A percentile compares a stretch with the other conserved stretches of the same genome.
Conservation (phyloP, 1,284 basidiomycete genomes). For the Pascua guehoae region DNA sequence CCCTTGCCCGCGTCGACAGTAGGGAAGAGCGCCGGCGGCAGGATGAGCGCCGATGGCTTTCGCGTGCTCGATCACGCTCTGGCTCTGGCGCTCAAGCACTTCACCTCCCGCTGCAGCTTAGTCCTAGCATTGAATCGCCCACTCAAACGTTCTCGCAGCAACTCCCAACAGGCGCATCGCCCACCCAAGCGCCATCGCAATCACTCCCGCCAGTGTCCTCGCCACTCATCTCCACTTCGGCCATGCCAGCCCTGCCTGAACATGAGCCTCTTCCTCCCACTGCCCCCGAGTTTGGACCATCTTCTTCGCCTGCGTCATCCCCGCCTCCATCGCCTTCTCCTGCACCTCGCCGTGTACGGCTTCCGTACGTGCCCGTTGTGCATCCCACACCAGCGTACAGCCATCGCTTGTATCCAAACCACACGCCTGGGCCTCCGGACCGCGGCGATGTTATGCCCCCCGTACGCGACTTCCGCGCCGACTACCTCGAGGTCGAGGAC, state of each 20-base stretch:
- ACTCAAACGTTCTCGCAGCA: background rate
- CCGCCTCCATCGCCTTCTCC: background rate
- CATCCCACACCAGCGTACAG: conserved; percentile 35
- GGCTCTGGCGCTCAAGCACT: background rate
- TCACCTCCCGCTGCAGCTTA: background rate
- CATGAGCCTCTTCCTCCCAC: background rate
- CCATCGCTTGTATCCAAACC: conserved; percentile 41
- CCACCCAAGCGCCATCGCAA: background rate
- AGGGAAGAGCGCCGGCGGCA: background rate
- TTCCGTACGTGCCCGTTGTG: conserved; percentile 26
- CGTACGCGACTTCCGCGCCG: conserved; percentile 5
- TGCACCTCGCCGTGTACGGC: background rate
- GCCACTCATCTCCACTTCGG: too few relatives aligned
- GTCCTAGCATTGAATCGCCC: too few relatives aligned
- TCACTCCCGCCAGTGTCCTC: background rate
- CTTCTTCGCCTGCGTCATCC: background rate
- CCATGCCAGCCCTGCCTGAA: conserved; percentile 8
- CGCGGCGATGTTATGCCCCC: conserved; percentile 1
- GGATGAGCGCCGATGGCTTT: background rate
- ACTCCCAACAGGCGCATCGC: background rate
- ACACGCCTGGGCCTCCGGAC: conserved; percentile 22
- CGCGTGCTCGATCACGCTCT: background rate
- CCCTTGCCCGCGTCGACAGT: background rate
- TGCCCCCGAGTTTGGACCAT: background rate
- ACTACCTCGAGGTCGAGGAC: conserved; percentile 28